Evolutionary conservation across 2,329 filamentous ascomycete species (phyloP).

Genomic region (Scedosporium dehoogii): DNA sequence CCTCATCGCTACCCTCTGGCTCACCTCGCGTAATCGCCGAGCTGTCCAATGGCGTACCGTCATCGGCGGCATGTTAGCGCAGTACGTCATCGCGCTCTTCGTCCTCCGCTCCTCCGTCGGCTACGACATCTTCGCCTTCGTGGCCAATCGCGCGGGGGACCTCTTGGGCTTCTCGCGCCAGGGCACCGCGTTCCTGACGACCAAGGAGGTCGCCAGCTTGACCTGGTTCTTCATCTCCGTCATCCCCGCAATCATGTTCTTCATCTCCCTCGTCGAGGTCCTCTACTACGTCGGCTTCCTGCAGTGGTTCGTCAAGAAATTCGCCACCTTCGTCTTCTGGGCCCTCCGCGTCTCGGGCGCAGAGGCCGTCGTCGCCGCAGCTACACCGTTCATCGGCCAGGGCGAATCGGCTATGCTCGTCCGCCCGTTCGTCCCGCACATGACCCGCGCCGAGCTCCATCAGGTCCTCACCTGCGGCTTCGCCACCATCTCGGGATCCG

Average conservation of each 20-base stretch:
- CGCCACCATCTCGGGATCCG: slow-evolving; percentile 82
- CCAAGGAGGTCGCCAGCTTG: slow-evolving; percentile 30
- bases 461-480: slow-evolving; percentile 91
- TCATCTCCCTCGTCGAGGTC: slow-evolving; percentile 84
- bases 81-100: slow-evolving; percentile 83
- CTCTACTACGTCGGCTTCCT: slow-evolving; percentile 71
- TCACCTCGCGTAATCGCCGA: slow-evolving; percentile 60
- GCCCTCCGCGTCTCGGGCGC: slow-evolving; percentile 76
- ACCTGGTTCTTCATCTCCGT: slow-evolving; percentile 68
- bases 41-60: slow-evolving; percentile 66
- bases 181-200: slow-evolving; percentile 60
- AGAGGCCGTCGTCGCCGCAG: slow-evolving; percentile 87
- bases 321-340: slow-evolving; percentile 89
- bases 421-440: slow-evolving; percentile 72
- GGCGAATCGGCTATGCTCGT: slow-evolving; percentile 92
- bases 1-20: slow-evolving; percentile 57
- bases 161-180: slow-evolving; percentile 67
- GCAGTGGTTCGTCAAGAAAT: slow-evolving; percentile 85
- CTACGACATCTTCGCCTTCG: slow-evolving; percentile 86
- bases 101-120: slow-evolving; percentile 73
- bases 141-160: slow-evolving; percentile 63
- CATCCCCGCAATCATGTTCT: slow-evolving; percentile 91
- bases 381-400: slow-evolving; percentile 89
- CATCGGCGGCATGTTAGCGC: slow-evolving; percentile 77
- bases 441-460: slow-evolving; percentile 81